A percentile compares a stretch with the other conserved stretches of the same genome.
Conservation (phyloP, 2,329 filamentous ascomycete genomes). For the Colletotrichum musicola region DNA sequence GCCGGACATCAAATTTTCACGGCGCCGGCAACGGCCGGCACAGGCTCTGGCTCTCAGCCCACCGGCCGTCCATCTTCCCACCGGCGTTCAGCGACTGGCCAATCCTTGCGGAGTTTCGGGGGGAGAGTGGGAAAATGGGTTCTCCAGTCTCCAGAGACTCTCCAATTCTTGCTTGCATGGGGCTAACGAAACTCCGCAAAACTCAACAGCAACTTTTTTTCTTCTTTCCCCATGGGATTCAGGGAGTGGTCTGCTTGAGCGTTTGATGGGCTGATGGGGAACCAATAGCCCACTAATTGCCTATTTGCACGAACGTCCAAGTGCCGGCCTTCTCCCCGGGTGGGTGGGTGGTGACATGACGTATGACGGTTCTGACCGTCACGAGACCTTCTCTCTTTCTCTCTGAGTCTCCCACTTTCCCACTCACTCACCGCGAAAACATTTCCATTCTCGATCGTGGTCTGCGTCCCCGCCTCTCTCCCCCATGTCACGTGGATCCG, state of each 20-base stretch:
- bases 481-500: not conserved
- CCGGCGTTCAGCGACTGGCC: not conserved
- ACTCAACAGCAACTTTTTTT: not conserved
- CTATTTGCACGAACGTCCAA: not conserved
- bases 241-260: slow-evolving; percentile 9
- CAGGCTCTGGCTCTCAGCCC: not conserved
- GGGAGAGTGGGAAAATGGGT: not conserved
- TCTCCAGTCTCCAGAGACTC: slow-evolving; percentile 11
- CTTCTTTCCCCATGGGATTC: slow-evolving; percentile 23
- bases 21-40: not conserved
- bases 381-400: slow-evolving; percentile 20
- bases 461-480: too few species aligned
- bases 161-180: slow-evolving; percentile 9
- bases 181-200: slow-evolving; percentile 20
- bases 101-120: not conserved
- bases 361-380: not conserved
- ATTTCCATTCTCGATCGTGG: slow-evolving; percentile 3
- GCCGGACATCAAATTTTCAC: not conserved
- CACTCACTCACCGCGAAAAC: slow-evolving; percentile 9
- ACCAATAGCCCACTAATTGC: slow-evolving; percentile 13
- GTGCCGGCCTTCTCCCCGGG: slow-evolving; percentile 18
- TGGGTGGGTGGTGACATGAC: slow-evolving; percentile 21
- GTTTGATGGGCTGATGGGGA: slow-evolving; percentile 3
- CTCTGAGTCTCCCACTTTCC: not conserved
- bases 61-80: not conserved